Conservation (phyloP, 352 stramenopile species). For the Phytophthora citricola region DNA sequence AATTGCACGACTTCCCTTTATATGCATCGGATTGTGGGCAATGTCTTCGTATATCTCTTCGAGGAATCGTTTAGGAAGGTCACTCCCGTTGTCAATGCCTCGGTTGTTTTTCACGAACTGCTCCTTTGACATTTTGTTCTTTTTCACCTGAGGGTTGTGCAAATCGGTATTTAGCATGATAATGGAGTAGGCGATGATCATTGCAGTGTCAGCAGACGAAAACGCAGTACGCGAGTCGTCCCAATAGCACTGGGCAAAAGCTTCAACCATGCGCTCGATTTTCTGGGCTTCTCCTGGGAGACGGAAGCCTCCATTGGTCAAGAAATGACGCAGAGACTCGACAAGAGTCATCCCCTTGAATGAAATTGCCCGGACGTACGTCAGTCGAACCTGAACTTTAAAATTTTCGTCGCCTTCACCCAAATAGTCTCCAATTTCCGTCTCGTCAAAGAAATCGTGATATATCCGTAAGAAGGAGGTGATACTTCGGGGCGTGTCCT, state of each 20-base stretch:
- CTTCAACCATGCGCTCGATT: slow-evolving; percentile 97
- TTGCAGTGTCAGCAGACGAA: slow-evolving; percentile 82
- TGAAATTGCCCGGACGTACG: slow-evolving; percentile 95
- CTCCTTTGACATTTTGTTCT: slow-evolving; percentile 97
- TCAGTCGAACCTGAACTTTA: slow-evolving; percentile 93
- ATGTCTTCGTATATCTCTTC: slow-evolving; percentile 97
- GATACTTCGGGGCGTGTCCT: slow-evolving; percentile 89
- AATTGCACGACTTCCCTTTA: slow-evolving; percentile 79
- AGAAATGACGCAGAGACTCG: slow-evolving; percentile 95
- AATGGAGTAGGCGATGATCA: slow-evolving; percentile 93
- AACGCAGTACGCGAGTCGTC: slow-evolving; percentile 91
- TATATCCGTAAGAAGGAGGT: slow-evolving; percentile 96
- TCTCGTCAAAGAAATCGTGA: slow-evolving; percentile 92
- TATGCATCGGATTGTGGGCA: slow-evolving; percentile 91
- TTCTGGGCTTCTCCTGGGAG: slow-evolving; percentile 98
- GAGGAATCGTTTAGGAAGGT: slow-evolving; percentile 93
- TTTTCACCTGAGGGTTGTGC: slow-evolving; percentile 92
- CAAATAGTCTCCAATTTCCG: slow-evolving; percentile 95
- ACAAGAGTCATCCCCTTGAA: slow-evolving; percentile 98
- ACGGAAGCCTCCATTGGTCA: slow-evolving; percentile 97
- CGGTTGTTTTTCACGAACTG: slow-evolving; percentile 98
- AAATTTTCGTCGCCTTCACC: slow-evolving; percentile 92
- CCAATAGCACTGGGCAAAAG: slow-evolving; percentile 98
- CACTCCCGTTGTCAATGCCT: slow-evolving; percentile 91
- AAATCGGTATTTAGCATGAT: slow-evolving; percentile 93